A percentile compares a stretch with the other conserved stretches of the same genome.
These are phyloP conservation scores for Grosmannia serpens DNA, from an alignment of 2,329 filamentous ascomycete species.

Conservation along the genomic window DNA sequence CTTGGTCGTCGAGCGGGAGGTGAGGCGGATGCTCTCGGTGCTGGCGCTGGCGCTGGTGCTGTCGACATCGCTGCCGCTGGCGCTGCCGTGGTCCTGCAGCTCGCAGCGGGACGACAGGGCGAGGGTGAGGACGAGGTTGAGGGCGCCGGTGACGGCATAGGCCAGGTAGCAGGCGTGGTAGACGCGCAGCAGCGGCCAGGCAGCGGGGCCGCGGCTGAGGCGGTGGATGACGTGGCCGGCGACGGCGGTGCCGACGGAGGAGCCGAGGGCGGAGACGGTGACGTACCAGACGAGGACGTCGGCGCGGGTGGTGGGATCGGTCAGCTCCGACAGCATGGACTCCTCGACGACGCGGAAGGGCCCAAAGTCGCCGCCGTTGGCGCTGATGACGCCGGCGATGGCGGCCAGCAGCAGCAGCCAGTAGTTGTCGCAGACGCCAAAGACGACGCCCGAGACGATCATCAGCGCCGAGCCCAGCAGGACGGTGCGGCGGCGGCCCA, in stretches of 20 bases:
- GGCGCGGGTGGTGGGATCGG: conserved; percentile 37
- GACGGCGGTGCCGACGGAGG: conserved; percentile 39
- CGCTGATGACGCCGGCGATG: conserved; percentile 49
- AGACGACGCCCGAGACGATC: conserved; percentile 42
- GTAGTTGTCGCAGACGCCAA: conserved; percentile 42
- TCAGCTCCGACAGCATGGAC: conserved; percentile 50
- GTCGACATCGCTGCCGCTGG: conserved; percentile 13
- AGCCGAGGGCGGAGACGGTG: conserved; percentile 42
- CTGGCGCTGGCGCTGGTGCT: conserved; percentile 4
- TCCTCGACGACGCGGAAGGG: conserved; percentile 58
- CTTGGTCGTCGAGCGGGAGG: not conserved
- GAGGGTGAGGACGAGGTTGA: conserved; percentile 35
- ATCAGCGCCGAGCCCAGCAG: conserved; percentile 42
- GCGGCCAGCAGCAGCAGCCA: conserved; percentile 48
- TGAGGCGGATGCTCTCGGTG: conserved; percentile 2
- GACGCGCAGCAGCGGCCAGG: conserved; percentile 36
- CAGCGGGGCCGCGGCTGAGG: conserved; percentile 27
- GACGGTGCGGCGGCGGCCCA: conserved; percentile 45
- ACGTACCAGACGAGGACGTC: conserved; percentile 61
- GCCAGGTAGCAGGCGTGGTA: conserved; percentile 48
- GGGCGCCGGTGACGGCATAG: conserved; percentile 43
- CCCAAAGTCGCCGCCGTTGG: conserved; percentile 53
- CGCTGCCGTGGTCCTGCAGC: conserved; percentile 19
- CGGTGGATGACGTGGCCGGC: conserved; percentile 39
- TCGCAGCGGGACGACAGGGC: conserved; percentile 40